Conservation (phyloP, 225 moss, liverwort and hornwort genomes). For the Climacium dendroides region DNA sequence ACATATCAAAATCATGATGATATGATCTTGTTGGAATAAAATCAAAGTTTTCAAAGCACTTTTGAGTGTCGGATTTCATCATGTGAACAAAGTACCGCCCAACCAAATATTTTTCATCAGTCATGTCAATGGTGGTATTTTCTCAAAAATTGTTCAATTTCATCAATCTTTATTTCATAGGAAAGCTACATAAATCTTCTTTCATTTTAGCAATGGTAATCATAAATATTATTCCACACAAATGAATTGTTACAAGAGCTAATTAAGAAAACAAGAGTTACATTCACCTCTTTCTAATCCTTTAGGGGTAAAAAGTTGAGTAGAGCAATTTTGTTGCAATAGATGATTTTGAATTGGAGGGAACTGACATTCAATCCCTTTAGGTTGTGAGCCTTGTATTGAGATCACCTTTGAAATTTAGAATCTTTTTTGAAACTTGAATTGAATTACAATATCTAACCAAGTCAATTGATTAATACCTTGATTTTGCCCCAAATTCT, state of each 20-base stretch:
- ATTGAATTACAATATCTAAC: too few species aligned
- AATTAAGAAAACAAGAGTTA: background rate
- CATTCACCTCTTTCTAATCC: too few species aligned
- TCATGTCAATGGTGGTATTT: background rate
- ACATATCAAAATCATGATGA: too few species aligned
- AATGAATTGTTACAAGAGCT: background rate
- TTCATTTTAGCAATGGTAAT: background rate
- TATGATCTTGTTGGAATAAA: too few species aligned
- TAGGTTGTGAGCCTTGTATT: too few species aligned
- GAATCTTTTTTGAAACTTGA: background rate
- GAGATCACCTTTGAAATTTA: background rate
- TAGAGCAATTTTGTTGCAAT: background rate
- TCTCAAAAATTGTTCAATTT: background rate
- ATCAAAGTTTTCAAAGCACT: too few species aligned
- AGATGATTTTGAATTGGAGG: background rate
- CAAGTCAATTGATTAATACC: too few species aligned
- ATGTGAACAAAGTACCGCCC: background rate
- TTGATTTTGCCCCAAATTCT: background rate
- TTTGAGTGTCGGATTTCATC: background rate
- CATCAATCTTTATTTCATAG: rapidly evolving
- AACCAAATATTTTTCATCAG: background rate
- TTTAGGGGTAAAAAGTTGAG: background rate
- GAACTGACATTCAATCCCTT: background rate
- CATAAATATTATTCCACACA: background rate
- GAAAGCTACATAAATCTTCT: background rate